These are phyloP conservation scores for Collybia nuda DNA, from an alignment of 768 basidiomycete genomes.

Conservation along the genomic window DNA sequence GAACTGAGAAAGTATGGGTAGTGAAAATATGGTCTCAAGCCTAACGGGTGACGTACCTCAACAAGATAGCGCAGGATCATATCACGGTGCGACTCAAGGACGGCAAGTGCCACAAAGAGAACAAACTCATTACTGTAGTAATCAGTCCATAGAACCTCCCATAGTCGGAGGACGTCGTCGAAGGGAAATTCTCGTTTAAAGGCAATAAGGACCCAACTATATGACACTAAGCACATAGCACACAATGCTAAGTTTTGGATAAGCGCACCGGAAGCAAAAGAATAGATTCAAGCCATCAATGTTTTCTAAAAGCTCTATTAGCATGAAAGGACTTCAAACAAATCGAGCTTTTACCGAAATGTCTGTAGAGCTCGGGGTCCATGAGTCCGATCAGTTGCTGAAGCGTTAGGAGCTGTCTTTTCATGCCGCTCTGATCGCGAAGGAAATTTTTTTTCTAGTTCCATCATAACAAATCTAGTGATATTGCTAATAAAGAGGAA, in stretches of 20 bases:
- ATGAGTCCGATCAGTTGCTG: constrained; percentile 90
- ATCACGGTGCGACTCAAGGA: constrained; percentile 93
- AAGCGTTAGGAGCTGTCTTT: constrained; percentile 83
- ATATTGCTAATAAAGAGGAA: neutral
- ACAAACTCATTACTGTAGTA: constrained; percentile 87
- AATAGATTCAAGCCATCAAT: constrained; percentile 91
- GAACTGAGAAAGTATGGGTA: constrained; percentile 45
- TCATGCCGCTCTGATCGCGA: constrained; percentile 98
- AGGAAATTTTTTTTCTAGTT: constrained; percentile 90
- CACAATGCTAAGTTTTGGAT: neutral
- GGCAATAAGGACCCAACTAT: constrained; percentile 85
- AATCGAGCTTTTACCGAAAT: constrained; percentile 57
- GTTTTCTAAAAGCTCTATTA: constrained; percentile 51
- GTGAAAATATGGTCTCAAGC: constrained; percentile 1
- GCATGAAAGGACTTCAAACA: neutral
- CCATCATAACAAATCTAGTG: constrained; percentile 5
- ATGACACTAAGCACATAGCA: neutral
- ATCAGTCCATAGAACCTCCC: constrained; percentile 95
- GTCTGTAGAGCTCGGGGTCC: constrained; percentile 94
- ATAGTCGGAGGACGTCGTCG: constrained; percentile 83
- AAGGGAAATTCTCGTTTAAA: constrained; percentile 98
- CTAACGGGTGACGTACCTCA: constrained; percentile 54
- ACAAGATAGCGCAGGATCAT: constrained; percentile 94
- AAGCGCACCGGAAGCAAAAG: constrained; percentile 93
- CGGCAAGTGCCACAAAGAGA: constrained; percentile 92